Conservation (phyloP, 2,329 filamentous ascomycete genomes). For the Thielaviopsis musarum region DNA sequence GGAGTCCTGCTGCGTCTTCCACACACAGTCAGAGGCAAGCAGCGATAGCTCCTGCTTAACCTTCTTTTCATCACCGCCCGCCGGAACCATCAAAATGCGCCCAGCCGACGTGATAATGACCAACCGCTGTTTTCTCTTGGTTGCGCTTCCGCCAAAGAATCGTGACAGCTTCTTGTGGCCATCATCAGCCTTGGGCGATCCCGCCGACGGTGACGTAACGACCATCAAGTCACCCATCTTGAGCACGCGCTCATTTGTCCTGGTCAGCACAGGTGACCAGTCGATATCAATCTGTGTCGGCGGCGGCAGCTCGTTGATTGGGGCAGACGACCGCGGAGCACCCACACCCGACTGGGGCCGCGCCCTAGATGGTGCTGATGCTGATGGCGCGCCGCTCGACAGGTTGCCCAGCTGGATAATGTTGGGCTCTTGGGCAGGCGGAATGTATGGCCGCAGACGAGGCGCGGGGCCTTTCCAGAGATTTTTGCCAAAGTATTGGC, state of each 20-base stretch:
- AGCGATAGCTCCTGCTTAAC: constrained; percentile 86
- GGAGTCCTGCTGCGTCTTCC: constrained; percentile 65
- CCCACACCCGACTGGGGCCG: constrained; percentile 22
- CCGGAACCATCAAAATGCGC: constrained; percentile 74
- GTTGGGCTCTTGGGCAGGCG: constrained; percentile 56
- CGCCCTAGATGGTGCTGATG: not conserved
- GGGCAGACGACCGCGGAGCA: constrained; percentile 47
- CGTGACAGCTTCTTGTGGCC: constrained; percentile 77
- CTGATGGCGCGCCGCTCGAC: not conserved
- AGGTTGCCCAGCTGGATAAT: constrained; percentile 44
- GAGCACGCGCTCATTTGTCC: constrained; percentile 81
- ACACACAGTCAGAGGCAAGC: constrained; percentile 55
- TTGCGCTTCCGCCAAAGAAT: constrained; percentile 81
- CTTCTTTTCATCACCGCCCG: constrained; percentile 90
- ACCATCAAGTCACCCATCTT: constrained; percentile 88
- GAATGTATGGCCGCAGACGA: constrained; percentile 65
- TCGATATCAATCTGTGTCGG: constrained; percentile 94
- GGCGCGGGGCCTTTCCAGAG: constrained; percentile 87
- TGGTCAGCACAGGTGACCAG: constrained; percentile 89
- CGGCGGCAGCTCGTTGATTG: constrained; percentile 92
- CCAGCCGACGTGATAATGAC: constrained; percentile 92
- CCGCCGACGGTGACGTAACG: constrained; percentile 57
- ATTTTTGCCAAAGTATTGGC: constrained; percentile 63
- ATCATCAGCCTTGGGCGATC: constrained; percentile 54
- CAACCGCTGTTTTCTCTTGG: constrained; percentile 81